Percentiles rank a stretch among this genome's conserved stretches.
These are phyloP conservation scores for Lactarius trivialis DNA, from an alignment of 768 basidiomycete genomes.

Conservation along the genomic window DNA sequence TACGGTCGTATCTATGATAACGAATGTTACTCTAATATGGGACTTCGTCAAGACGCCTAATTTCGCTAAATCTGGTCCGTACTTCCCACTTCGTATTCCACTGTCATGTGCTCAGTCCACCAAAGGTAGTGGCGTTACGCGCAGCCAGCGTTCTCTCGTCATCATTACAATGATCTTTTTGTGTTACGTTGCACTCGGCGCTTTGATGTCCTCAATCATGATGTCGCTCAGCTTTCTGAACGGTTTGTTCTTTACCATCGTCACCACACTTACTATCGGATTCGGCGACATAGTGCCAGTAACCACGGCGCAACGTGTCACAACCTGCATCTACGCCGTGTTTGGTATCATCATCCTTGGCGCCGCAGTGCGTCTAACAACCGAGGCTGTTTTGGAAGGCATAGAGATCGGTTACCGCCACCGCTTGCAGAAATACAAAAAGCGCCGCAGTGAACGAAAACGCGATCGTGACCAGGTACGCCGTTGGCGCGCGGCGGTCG, in stretches of 20 bases:
- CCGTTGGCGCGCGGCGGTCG: conserved; percentile 58
- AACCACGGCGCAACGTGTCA: conserved; percentile 47
- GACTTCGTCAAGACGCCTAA: conserved; percentile 56
- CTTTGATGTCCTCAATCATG: conserved; percentile 49
- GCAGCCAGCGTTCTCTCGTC: conserved; percentile 72
- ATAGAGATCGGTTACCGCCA: conserved; percentile 58
- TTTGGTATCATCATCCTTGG: conserved; percentile 55
- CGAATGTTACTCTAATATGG: conserved; percentile 59
- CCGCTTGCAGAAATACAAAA: conserved; percentile 43
- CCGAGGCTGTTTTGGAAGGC: conserved; percentile 65
- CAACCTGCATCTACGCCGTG: conserved; percentile 50
- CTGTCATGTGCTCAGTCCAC: conserved; percentile 6
- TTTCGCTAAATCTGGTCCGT: conserved; percentile 57
- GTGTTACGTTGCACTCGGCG: conserved; percentile 67
- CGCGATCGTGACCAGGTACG: conserved; percentile 40
- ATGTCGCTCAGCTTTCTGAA: conserved; percentile 57
- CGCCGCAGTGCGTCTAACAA: conserved; percentile 30
- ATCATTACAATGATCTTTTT: conserved; percentile 73
- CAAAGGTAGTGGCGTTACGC: conserved; percentile 71
- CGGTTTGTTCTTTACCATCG: conserved; percentile 71
- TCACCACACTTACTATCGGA: conserved; percentile 59
- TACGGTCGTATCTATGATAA: conserved; percentile 56
- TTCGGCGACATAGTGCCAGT: conserved; percentile 70
- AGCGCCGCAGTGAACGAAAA: conserved; percentile 38
- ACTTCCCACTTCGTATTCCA: neutral